Percentiles rank a stretch among this genome's conserved stretches.
These are phyloP conservation scores for Cephaloascus albidus DNA, from an alignment of 805 yeast species.

Conservation along the genomic window DNA sequence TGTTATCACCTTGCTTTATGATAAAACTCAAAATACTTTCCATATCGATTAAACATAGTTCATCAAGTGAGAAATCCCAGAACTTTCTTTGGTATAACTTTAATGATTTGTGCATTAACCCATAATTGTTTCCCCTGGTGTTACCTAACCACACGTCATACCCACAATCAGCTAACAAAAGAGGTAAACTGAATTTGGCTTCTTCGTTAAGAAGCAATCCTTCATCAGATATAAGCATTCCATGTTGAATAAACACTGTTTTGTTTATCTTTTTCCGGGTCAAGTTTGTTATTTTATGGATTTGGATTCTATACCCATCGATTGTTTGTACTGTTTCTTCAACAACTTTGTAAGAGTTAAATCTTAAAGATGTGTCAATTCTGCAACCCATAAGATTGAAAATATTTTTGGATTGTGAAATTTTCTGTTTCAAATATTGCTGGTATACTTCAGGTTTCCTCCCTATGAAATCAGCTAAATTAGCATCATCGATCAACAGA, in stretches of 20 bases:
- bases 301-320: background rate
- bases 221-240: background rate
- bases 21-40: background rate
- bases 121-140: slow-evolving; percentile 85
- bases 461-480: background rate
- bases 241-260: background rate
- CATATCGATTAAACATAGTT: background rate
- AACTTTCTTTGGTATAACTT: background rate
- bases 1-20: background rate
- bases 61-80: slow-evolving; percentile 2
- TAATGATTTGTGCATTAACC: background rate
- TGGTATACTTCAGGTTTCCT: background rate
- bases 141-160: slow-evolving; percentile 95
- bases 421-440: background rate
- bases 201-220: background rate
- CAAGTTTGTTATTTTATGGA: background rate
- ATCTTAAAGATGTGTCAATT: background rate
- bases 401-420: background rate
- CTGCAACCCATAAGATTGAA: background rate
- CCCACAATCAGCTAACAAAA: slow-evolving; percentile 67
- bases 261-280: background rate
- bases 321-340: background rate
- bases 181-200: slow-evolving; percentile 43
- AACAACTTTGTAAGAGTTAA: background rate
- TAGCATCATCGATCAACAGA: too few species aligned